Base-by-base conservation (phyloP, 2,329 filamentous ascomycete species). In the Xylariaceae sp. region DNA sequence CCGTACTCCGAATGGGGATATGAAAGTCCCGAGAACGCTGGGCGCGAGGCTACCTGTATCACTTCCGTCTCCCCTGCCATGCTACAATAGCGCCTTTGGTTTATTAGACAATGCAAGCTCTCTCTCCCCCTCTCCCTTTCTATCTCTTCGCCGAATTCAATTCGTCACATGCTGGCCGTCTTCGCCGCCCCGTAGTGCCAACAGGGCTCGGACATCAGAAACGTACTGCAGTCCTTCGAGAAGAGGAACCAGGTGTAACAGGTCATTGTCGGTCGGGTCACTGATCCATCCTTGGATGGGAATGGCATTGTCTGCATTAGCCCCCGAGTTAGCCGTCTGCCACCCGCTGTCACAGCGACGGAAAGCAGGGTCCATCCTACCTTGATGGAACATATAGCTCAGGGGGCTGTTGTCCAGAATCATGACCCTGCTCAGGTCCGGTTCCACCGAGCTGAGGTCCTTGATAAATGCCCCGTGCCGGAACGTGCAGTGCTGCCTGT, bases 241-340 rank as follows among this genome's bases (percentile, higher is more conserved):
- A 51, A 96, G 69, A 19, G 92, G 92, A 38, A 98, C 80, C 39
- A 98, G 71, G 60, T 96, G 87, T 59, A 96, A 72, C 45, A 98
- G 70, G 56, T 95, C 90, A 57, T 89, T 92, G 63, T 98, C 92
- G 17, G 92, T 96, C 15, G 92, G 92, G 63, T 98, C 92, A 59
- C 82, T 94, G 64, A 98, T 96, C 92, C 92, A 98, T 54, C 92
- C 92, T 66, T 96, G 90, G 56, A 98, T 96, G 3, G 92, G 92
- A 52, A 98, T 95, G 32, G 92, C 92, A 64, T 98, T 98, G 60
- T 98, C 92, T 98, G 53, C 33, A 38, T 33, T 5, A 10, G 15
- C 12, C n/a, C 11, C 30, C 30, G 29, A 36, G 39, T 50, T 44
- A 53, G 43, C 21, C 26, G 19, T 17, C 24, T 35, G 14, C 25